phyloP scores from a whole-genome alignment of 1,284 basidiomycete genomes.

The Boletus holoroseus region DNA sequence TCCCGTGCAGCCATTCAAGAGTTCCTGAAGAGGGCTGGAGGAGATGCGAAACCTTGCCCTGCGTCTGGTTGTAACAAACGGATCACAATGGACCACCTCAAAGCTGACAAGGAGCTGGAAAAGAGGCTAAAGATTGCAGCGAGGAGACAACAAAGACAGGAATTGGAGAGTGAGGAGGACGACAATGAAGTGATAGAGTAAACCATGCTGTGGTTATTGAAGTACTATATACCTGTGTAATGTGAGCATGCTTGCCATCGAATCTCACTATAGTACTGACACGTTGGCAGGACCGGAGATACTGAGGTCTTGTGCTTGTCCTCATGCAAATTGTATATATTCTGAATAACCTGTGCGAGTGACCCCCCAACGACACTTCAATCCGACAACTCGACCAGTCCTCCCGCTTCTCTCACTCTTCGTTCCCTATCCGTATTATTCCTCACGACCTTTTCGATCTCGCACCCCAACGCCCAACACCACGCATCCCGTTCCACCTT shows the following conservation, averaged over 20 bases:
- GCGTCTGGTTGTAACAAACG: constrained; percentile 62
- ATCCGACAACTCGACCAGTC: constrained; percentile 34
- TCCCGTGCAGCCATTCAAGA: constrained; percentile 56
- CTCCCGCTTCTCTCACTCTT: constrained; percentile 53
- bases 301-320: background rate
- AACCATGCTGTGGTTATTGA: constrained; percentile 10
- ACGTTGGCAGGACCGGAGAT: background rate
- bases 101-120: constrained; percentile 51
- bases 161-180: constrained; percentile 52
- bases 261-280: background rate
- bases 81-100: constrained; percentile 49
- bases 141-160: constrained; percentile 45
- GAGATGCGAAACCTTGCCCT: constrained; percentile 51
- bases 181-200: constrained; percentile 64
- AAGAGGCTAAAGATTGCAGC: constrained; percentile 54
- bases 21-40: constrained; percentile 40
- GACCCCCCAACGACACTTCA: background rate
- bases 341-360: background rate
- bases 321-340: background rate
- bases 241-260: constrained; percentile 2
- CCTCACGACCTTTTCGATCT: constrained; percentile 73
- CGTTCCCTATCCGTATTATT: constrained; percentile 53
- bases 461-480: constrained; percentile 80
- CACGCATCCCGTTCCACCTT: constrained; percentile 80
- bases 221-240: constrained; percentile 11